Percentiles rank a stretch among this genome's conserved stretches.
These are phyloP conservation scores for rapeseed (Brassica napus) DNA, from an alignment of 345 rosid genomes.

Conservation along the genomic window DNA sequence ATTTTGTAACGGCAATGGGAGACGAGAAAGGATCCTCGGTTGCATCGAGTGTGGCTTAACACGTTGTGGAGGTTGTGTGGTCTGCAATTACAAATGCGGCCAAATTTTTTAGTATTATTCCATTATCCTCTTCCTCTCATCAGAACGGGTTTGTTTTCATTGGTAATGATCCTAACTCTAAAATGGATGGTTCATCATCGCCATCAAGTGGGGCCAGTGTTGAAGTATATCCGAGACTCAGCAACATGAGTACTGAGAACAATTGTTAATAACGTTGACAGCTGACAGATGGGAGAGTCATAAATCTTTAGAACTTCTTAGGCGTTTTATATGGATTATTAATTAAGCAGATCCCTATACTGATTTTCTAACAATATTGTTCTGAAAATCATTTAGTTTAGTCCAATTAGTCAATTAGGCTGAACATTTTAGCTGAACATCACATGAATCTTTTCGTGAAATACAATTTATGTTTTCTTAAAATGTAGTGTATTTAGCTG, in stretches of 20 bases:
- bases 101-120: neutral
- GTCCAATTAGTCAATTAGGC: too few species aligned
- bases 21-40: slow-evolving; percentile 49
- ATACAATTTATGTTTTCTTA: slow-evolving; percentile 34
- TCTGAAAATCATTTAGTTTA: too few species aligned
- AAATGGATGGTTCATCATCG: slow-evolving; percentile 37
- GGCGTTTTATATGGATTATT: too few species aligned
- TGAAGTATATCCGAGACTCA: slow-evolving; percentile 33
- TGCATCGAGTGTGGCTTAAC: slow-evolving; percentile 41
- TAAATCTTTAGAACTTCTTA: too few species aligned
- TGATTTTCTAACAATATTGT: too few species aligned
- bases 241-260: slow-evolving; percentile 35
- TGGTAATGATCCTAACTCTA: slow-evolving; percentile 20
- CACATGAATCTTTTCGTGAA: neutral
- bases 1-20: slow-evolving; percentile 33
- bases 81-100: slow-evolving; percentile 36
- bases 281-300: too few species aligned
- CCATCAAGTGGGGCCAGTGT: slow-evolving; percentile 27
- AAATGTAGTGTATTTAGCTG: slow-evolving; percentile 68
- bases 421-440: too few species aligned
- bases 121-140: neutral
- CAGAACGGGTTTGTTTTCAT: slow-evolving; percentile 44
- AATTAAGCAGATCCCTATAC: too few species aligned
- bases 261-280: slow-evolving; percentile 23
- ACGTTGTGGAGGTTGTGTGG: slow-evolving; percentile 36